Evolutionary conservation across 768 basidiomycete species (phyloP).

Genomic region (Amanita rimosa): DNA sequence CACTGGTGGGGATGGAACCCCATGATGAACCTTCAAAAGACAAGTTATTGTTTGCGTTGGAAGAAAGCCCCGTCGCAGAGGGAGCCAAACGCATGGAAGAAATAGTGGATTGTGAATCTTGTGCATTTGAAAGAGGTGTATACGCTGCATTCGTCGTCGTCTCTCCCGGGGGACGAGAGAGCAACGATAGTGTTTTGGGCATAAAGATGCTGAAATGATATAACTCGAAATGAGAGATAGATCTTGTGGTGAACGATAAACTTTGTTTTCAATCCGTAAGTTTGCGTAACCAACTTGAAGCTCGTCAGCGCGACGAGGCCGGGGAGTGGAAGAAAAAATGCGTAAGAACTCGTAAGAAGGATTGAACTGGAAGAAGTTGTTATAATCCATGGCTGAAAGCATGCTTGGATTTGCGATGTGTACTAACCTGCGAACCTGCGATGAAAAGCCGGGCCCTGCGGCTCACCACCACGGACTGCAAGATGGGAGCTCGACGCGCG

Average conservation of each 20-base stretch:
- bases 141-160: constrained; percentile 9
- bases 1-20: constrained; percentile 18
- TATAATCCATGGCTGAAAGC: background rate
- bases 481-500: background rate
- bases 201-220: constrained; percentile 3
- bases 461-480: background rate
- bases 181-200: constrained; percentile 9
- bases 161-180: constrained; percentile 16
- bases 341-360: constrained; percentile 16
- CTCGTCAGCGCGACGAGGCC: background rate
- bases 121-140: constrained; percentile 17
- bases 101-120: constrained; percentile 15
- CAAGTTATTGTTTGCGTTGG: constrained; percentile 17
- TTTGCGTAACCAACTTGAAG: constrained; percentile 13
- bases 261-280: background rate
- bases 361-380: background rate
- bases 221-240: background rate
- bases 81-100: constrained; percentile 67
- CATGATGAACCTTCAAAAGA: constrained; percentile 25
- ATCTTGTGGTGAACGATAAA: too few relatives aligned
- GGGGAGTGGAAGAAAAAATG: constrained; percentile 6
- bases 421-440: constrained; percentile 9
- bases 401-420: constrained; percentile 9
- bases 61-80: constrained; percentile 32
- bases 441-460: constrained; percentile 7